A percentile compares a stretch with the other conserved stretches of the same genome.
phyloP scores from a whole-genome alignment of 2,329 filamentous ascomycete genomes.

The Penicillium sp. region DNA sequence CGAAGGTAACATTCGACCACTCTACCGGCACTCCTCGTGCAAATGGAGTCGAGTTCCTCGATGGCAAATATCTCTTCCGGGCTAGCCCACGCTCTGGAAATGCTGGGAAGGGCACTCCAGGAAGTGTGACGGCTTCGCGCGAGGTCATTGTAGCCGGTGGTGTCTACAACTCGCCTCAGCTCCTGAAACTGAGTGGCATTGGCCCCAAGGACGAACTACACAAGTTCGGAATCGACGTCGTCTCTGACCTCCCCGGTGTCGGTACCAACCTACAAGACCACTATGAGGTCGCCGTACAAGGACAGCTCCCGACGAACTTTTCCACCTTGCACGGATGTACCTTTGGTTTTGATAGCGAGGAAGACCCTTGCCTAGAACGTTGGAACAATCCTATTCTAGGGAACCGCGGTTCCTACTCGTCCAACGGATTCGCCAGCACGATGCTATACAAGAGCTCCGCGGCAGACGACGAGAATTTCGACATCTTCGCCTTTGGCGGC shows the following conservation, averaged over 20 bases:
- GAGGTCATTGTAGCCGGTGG: constrained; percentile 48
- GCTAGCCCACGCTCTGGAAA: constrained; percentile 34
- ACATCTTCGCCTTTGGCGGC: constrained; percentile 51
- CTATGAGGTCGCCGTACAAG: constrained; percentile 16
- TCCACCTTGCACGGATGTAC: constrained; percentile 30
- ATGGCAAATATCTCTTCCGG: constrained; percentile 43
- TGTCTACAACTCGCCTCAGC: constrained; percentile 58
- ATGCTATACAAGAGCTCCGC: constrained; percentile 36
- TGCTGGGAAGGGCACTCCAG: constrained; percentile 18
- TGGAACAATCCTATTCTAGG: constrained; percentile 37
- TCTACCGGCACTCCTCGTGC: constrained; percentile 5
- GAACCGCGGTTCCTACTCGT: constrained; percentile 40
- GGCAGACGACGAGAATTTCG: constrained; percentile 40
- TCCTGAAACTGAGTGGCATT: constrained; percentile 59
- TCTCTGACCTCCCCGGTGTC: constrained; percentile 56
- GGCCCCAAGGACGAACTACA: constrained; percentile 51
- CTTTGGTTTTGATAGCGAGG: constrained; percentile 14
- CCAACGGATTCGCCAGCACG: constrained; percentile 51
- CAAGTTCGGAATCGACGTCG: constrained; percentile 48
- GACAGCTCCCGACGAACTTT: constrained; percentile 36
- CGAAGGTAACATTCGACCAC: constrained; percentile 42
- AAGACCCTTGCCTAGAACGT: constrained; percentile 40
- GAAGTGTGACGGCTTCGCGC: constrained; percentile 35
- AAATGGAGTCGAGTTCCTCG: constrained; percentile 41
- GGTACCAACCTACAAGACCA: constrained; percentile 60